phyloP scores from a whole-genome alignment of 352 stramenopile species.

The Phytopythium ostracodes region DNA sequence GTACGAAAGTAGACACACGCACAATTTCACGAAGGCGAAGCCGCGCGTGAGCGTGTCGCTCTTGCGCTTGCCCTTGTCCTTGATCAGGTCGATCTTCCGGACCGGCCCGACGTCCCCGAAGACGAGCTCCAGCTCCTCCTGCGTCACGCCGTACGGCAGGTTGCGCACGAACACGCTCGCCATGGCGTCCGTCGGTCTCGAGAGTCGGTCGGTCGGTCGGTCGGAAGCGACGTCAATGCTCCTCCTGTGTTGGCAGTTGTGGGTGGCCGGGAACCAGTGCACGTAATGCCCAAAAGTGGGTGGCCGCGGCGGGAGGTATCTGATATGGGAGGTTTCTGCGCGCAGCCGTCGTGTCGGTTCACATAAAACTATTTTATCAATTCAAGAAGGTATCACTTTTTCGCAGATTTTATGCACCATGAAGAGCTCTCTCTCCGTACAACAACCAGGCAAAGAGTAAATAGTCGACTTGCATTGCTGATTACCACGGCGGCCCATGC shows the following conservation, averaged over 20 bases:
- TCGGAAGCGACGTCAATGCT: background rate
- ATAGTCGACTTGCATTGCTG: background rate
- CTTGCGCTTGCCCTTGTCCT: conserved; percentile 85
- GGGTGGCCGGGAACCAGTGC: background rate
- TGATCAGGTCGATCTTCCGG: conserved; percentile 87
- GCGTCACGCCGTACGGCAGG: conserved; percentile 80
- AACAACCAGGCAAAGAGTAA: background rate
- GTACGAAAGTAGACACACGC: no score
- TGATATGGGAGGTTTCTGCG: background rate
- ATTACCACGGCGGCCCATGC: no score
- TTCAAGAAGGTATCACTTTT: background rate
- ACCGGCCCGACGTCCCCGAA: conserved; percentile 81
- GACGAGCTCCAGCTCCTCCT: conserved; percentile 80
- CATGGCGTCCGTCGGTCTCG: conserved; percentile 13
- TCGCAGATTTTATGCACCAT: background rate
- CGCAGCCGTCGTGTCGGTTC: background rate
- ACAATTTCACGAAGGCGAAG: conserved; percentile 88
- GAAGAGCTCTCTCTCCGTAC: background rate
- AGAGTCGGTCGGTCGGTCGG: background rate
- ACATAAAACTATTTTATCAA: background rate
- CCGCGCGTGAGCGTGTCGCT: conserved; percentile 74
- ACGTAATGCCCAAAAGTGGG: conserved; percentile 10
- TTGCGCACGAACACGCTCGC: conserved; percentile 84
- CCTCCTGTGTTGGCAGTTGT: background rate
- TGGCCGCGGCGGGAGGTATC: conserved; percentile 2